Base-by-base conservation (phyloP, 345 rosid species). In the Dipteronia sinensis region DNA sequence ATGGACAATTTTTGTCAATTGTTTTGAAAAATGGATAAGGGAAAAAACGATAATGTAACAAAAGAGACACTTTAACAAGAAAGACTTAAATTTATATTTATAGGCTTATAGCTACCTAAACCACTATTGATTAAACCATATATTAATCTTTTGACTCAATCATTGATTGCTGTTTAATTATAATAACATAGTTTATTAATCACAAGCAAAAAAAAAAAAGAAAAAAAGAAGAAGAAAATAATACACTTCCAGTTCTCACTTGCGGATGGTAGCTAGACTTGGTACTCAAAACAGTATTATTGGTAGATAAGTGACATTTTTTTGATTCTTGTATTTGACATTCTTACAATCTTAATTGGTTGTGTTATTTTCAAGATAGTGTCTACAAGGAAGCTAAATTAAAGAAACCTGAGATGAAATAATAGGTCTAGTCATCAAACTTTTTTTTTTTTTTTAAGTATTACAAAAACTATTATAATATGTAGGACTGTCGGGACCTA, bases 1-100 rank as follows among this genome's bases (percentile, higher is more conserved):
- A 49, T 16, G 58, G 58, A 79, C 25, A 71, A 71, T 29, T 31
- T 70, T 53, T 55, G 40, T 31, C 49, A 73, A 73, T 71, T 29
- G 23, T 56, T 72, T 72, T 27, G 49, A 29, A n/a, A n/a, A 29
- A 34, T 40, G 22, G 76, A 23, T 61, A 23, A 61, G 34, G 16
- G 4, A 3, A 31, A 3, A 31, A 31, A 31, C 3, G 31, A 72
- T 19, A 19, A 58, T n/a, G 66, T 15, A 72, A 61, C 38, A 38
- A n/a, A 23, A 17, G n/a, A 47, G 46, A 74, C 46, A 73, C 9
- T 42, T 73, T 8, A 42, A 59, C 76, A 44, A 63, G 29, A 23
- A 6, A 6, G 56, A 22, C 19, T 20, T 40, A 16, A 8, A 44
- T 27, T 25, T 10, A 42, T 23, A 3, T 19, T 3, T 6, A 58